A percentile compares a stretch with the other conserved stretches of the same genome.
Conservation (phyloP, 2,329 filamentous ascomycete species). For the Apiospora malaysiana region DNA sequence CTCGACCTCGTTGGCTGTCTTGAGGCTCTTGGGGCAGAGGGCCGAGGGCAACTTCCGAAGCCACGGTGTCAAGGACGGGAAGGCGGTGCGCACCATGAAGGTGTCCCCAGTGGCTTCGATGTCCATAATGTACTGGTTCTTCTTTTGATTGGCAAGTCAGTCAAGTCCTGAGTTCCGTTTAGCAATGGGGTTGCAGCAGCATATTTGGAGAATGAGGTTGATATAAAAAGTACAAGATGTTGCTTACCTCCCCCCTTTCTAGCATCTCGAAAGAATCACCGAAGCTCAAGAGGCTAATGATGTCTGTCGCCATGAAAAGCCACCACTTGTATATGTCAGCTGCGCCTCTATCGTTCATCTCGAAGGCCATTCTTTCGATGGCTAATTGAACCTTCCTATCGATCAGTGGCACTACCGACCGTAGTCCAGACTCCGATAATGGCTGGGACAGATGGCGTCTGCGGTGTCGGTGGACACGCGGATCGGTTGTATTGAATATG, state of each 20-base stretch:
- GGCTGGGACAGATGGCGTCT: conserved; percentile 49
- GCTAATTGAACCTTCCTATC: conserved; percentile 44
- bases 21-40: neutral
- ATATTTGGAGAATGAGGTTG: neutral
- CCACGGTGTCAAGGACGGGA: neutral
- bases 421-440: conserved; percentile 45
- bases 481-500: conserved; percentile 49
- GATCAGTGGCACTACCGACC: conserved; percentile 41
- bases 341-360: conserved; percentile 44
- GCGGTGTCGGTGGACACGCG: conserved; percentile 45
- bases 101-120: conserved; percentile 1
- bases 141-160: neutral
- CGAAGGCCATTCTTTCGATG: conserved; percentile 49
- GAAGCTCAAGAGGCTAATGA: conserved; percentile 60
- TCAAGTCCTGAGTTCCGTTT: neutral
- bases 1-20: neutral
- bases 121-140: conserved; percentile 3
- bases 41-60: neutral
- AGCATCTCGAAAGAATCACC: conserved; percentile 60
- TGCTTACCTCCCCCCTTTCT: conserved; percentile 52
- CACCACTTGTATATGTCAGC: conserved; percentile 55
- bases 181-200: neutral
- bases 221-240: no score
- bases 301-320: conserved; percentile 59
- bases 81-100: conserved; percentile 1